phyloP scores from a whole-genome alignment of 2,329 filamentous ascomycete species.

The Colletotrichum tropicicola region DNA sequence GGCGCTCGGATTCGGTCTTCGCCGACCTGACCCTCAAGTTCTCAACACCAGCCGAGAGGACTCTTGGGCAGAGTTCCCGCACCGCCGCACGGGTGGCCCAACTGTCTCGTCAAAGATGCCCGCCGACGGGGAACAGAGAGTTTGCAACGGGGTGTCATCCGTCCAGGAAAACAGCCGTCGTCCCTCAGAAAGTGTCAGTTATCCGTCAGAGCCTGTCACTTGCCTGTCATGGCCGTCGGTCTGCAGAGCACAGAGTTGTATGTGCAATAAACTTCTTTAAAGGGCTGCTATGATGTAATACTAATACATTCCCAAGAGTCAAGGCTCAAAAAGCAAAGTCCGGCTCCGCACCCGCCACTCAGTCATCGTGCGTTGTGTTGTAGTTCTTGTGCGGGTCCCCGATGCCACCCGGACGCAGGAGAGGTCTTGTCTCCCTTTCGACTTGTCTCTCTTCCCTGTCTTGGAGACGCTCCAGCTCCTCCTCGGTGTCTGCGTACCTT shows the following conservation, averaged over 20 bases:
- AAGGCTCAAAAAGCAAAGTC: background rate
- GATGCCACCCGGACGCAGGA: conserved; percentile 59
- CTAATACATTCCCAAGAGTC: background rate
- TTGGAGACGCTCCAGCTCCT: conserved; percentile 58
- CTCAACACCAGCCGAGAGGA: background rate
- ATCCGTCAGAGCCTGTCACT: background rate
- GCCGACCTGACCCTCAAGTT: background rate
- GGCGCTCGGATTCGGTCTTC: background rate
- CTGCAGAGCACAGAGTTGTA: background rate
- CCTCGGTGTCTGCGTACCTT: conserved; percentile 59
- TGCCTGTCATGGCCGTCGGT: background rate
- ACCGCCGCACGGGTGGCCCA: background rate
- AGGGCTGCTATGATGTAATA: background rate
- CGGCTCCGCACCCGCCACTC: background rate
- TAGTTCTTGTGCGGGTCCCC: conserved; percentile 54
- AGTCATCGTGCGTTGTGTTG: conserved; percentile 35
- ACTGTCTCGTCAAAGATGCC: background rate
- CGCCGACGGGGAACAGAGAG: background rate
- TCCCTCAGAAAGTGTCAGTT: background rate
- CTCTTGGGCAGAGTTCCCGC: background rate
- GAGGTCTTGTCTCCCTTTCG: conserved; percentile 58
- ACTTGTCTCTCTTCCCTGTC: conserved; percentile 62
- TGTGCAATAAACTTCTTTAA: background rate
- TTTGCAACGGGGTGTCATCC: background rate
- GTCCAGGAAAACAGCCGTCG: background rate